A percentile compares a stretch with the other conserved stretches of the same genome.
These are phyloP conservation scores for Petrea volubilis DNA, from an alignment of 257 asterid species.

Conservation along the genomic window DNA sequence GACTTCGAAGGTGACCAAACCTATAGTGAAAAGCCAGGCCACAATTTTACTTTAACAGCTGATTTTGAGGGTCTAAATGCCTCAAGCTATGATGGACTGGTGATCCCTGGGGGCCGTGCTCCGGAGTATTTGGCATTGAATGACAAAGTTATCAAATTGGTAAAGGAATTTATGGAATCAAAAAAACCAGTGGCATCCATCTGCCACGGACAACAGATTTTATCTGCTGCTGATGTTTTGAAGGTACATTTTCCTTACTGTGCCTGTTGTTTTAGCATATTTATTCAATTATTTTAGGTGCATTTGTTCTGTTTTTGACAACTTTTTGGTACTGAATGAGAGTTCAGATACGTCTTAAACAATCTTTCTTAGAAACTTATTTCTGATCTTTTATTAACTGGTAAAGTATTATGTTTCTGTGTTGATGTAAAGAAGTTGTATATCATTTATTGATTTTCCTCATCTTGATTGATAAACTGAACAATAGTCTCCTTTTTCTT, in stretches of 20 bases:
- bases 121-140: slow-evolving; percentile 92
- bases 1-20: slow-evolving; percentile 99
- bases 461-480: neutral
- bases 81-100: slow-evolving; percentile 85
- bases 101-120: slow-evolving; percentile 96
- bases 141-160: slow-evolving; percentile 64
- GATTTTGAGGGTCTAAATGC: slow-evolving; percentile 55
- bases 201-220: slow-evolving; percentile 96
- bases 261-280: neutral
- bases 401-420: neutral
- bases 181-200: slow-evolving; percentile 91
- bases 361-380: neutral
- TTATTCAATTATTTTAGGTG: neutral
- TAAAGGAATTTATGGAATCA: slow-evolving; percentile 73
- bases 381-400: neutral
- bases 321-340: neutral
- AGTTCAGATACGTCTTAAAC: neutral
- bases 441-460: neutral
- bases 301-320: neutral
- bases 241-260: slow-evolving; percentile 49
- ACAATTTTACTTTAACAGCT: slow-evolving; percentile 74
- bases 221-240: slow-evolving; percentile 93
- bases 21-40: slow-evolving; percentile 96
- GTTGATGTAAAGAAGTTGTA: neutral
- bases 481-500: too few species aligned